These are phyloP conservation scores for Ustilago crameri DNA, from an alignment of 1,284 basidiomycete species.

Conservation along the genomic window DNA sequence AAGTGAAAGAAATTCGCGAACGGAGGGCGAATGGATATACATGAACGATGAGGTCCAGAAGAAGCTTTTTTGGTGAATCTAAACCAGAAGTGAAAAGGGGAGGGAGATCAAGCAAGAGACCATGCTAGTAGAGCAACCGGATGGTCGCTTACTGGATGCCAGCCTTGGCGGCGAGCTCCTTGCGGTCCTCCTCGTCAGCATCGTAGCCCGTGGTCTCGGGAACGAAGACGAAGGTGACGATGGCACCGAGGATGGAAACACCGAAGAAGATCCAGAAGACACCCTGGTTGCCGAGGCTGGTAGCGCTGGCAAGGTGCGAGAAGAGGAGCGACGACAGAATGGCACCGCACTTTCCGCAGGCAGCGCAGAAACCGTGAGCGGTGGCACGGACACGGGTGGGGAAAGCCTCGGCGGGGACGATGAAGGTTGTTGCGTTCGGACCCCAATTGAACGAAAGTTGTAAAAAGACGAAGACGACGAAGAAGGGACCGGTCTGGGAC, in stretches of 20 bases:
- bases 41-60: conserved; percentile 17
- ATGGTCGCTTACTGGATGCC: conserved; percentile 36
- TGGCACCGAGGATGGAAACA: conserved; percentile 54
- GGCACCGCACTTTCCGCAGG: conserved; percentile 71
- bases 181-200: conserved; percentile 62
- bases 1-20: conserved; percentile 9
- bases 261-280: conserved; percentile 66
- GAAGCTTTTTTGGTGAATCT: conserved; percentile 6
- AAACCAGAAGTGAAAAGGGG: neutral
- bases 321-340: conserved; percentile 70
- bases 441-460: conserved; percentile 72
- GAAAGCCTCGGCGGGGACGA: conserved; percentile 81
- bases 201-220: conserved; percentile 64
- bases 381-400: conserved; percentile 77
- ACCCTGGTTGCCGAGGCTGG: conserved; percentile 41
- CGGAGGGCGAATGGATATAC: conserved; percentile 23
- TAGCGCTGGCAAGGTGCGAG: conserved; percentile 43
- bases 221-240: conserved; percentile 55
- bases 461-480: conserved; percentile 80
- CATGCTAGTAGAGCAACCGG: neutral
- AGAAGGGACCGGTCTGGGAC: conserved; percentile 74
- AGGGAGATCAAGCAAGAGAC: neutral
- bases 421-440: conserved; percentile 82
- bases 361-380: conserved; percentile 70
- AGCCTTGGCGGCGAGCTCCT: conserved; percentile 51